Base-by-base conservation (phyloP, 1,284 basidiomycete species). In the Tylopilus sp. region DNA sequence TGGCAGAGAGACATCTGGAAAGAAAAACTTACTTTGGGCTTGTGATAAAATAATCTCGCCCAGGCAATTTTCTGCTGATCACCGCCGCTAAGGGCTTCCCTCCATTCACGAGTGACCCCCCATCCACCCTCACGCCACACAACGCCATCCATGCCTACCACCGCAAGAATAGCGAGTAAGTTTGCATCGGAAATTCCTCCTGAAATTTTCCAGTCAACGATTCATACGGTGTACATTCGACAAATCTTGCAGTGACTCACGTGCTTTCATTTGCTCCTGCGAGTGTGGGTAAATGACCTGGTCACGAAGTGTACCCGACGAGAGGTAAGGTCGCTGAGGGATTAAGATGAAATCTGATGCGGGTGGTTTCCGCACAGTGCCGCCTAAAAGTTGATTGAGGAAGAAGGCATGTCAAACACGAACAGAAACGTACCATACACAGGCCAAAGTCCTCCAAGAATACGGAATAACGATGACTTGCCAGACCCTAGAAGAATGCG, bases 51-150 rank as follows among this genome's bases (percentile, higher is more conserved):
- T 56, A 99, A 69, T 53, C 96, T 76, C 6, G 94, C 95, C 93
- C 97, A 98, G 0, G 96, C 96, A 54, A 99, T 90, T 68, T 96
- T 88, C 69, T 90, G 88, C 63, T 91, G 86, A 63, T 90, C 89
- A 28, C 88, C 90, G 3, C 90, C 95, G 57, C 89, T 92, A 29
- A 99, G 72, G 1, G 91, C 84, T 67, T 97, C 94, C 53, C 92
- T 78, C 96, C 96, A 99, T 61, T 98, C 96, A 47, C 87, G 79
- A 28, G 82, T 79, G 2, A 78, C 76, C 60, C 92, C 89, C 94
- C 94, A 97, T 13, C 96, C 96, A 11, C 96, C 96, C 69, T 98
- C 96, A n/a, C 95, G 81, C 60, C 92, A 89, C 11, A 98, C 90
- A 52, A 98, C 83, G 61, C 78, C 73, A 30, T 86, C 86, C 84